Conservation (phyloP, 1,284 basidiomycete species). For the Pulveroboletus ridleyi region DNA sequence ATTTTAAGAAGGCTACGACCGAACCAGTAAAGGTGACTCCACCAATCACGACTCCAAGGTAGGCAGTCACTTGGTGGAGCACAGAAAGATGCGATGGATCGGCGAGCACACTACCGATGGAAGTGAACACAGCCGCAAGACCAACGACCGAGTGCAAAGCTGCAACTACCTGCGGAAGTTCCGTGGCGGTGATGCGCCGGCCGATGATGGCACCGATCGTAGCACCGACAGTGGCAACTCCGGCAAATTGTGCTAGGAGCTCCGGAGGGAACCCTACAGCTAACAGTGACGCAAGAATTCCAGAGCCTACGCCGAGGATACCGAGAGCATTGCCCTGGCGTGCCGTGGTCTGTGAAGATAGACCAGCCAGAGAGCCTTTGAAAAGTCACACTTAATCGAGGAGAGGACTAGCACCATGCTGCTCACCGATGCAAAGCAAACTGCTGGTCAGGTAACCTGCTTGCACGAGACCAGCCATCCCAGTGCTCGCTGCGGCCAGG, state of each 20-base stretch:
- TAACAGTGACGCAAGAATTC: constrained; percentile 78
- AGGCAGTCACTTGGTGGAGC: constrained; percentile 82
- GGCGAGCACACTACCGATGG: constrained; percentile 78
- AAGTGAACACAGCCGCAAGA: constrained; percentile 85
- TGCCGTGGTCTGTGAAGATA: constrained; percentile 80
- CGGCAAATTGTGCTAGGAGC: constrained; percentile 80
- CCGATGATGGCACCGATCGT: constrained; percentile 75
- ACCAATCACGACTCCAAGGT: constrained; percentile 85
- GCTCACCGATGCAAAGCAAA: constrained; percentile 79
- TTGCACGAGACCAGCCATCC: constrained; percentile 85
- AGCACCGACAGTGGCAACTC: constrained; percentile 74
- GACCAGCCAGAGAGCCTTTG: constrained; percentile 74
- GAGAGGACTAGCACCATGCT: not conserved
- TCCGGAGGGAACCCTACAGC: constrained; percentile 83
- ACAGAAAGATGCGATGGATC: constrained; percentile 69
- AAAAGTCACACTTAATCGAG: constrained; percentile 10
- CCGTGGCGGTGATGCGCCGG: constrained; percentile 82
- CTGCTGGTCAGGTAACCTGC: constrained; percentile 86
- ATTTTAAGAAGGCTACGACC: constrained; percentile 87
- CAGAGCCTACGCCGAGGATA: constrained; percentile 81
- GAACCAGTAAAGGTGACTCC: constrained; percentile 85
- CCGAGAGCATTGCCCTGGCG: constrained; percentile 86
- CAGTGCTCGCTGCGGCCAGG: constrained; percentile 79
- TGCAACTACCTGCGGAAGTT: constrained; percentile 83
- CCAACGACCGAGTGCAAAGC: constrained; percentile 84